phyloP scores from a whole-genome alignment of 2,329 filamentous ascomycete genomes.

The Lachnellula subtilissima region DNA sequence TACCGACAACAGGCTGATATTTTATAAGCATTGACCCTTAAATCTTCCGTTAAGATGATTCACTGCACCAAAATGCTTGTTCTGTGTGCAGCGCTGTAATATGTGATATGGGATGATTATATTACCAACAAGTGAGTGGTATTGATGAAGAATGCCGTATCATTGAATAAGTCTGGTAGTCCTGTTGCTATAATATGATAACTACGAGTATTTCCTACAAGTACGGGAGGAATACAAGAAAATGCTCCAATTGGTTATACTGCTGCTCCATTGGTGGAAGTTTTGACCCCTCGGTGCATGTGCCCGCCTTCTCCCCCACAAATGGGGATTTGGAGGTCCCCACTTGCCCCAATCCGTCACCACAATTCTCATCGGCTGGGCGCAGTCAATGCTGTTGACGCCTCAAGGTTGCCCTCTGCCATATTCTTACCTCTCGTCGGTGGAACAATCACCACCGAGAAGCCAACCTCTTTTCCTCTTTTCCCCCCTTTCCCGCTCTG shows the following conservation, averaged over 20 bases:
- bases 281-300: constrained; percentile 10
- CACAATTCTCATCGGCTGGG: not conserved
- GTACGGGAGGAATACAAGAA: not conserved
- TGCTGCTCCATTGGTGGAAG: constrained; percentile 15
- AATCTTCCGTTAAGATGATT: no score
- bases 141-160: no score
- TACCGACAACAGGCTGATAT: constrained; percentile 5
- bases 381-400: no score
- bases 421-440: constrained; percentile 2
- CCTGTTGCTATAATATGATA: no score
- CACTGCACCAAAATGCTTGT: no score
- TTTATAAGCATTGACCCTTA: no score
- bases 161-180: no score
- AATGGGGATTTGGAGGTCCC: not conserved
- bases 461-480: not conserved
- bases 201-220: no score
- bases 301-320: constrained; percentile 8
- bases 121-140: no score
- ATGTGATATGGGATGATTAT: no score
- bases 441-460: constrained; percentile 23
- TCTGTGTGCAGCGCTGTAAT: no score
- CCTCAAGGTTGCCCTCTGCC: no score
- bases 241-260: not conserved
- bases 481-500: not conserved
- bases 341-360: constrained; percentile 1